Evolutionary conservation across 176 grass and related monocot genomes (phyloP).

Genomic region (Calamus simplicifolius): DNA sequence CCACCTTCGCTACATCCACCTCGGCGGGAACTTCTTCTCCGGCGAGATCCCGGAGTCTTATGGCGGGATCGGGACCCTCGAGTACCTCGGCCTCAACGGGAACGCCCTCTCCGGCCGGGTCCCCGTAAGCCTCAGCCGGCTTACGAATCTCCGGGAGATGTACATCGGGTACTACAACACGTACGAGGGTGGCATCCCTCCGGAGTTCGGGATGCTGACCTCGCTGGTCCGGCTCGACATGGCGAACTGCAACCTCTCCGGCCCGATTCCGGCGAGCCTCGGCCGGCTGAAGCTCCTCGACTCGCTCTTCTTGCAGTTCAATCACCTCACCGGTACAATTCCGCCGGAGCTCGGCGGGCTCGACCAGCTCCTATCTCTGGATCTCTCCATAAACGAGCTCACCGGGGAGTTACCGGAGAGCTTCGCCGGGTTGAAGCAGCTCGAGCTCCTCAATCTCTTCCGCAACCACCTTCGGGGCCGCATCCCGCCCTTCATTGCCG

Average conservation of each 20-base stretch:
- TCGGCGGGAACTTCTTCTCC: slow-evolving; percentile 79
- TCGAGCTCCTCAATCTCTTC: slow-evolving; percentile 61
- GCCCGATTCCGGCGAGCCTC: slow-evolving; percentile 47
- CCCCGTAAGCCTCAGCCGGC: slow-evolving; percentile 22
- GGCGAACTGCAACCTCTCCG: slow-evolving; percentile 53
- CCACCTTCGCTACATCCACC: slow-evolving; percentile 47
- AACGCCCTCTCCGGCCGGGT: slow-evolving; percentile 40
- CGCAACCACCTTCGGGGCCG: slow-evolving; percentile 53
- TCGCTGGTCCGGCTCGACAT: slow-evolving; percentile 54
- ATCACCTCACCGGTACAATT: slow-evolving; percentile 44
- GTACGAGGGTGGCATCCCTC: slow-evolving; percentile 62
- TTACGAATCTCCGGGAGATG: slow-evolving; percentile 19
- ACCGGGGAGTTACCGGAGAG: slow-evolving; percentile 46
- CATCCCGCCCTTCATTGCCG: slow-evolving; percentile 48
- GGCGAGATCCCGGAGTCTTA: slow-evolving; percentile 52
- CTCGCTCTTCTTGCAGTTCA: slow-evolving; percentile 54
- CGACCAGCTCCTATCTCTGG: slow-evolving; percentile 33
- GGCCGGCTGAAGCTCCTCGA: slow-evolving; percentile 37
- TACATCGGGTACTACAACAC: slow-evolving; percentile 70
- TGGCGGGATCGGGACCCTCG: slow-evolving; percentile 30
- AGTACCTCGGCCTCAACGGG: slow-evolving; percentile 74
- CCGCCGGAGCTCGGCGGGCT: slow-evolving; percentile 42
- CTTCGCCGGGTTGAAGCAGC: slow-evolving; percentile 25
- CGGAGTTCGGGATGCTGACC: slow-evolving; percentile 33
- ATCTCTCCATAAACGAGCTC: slow-evolving; percentile 77